Evolutionary conservation across 2,329 filamentous ascomycete genomes (phyloP).

Genomic region (Sclerotiophoma versabilis): DNA sequence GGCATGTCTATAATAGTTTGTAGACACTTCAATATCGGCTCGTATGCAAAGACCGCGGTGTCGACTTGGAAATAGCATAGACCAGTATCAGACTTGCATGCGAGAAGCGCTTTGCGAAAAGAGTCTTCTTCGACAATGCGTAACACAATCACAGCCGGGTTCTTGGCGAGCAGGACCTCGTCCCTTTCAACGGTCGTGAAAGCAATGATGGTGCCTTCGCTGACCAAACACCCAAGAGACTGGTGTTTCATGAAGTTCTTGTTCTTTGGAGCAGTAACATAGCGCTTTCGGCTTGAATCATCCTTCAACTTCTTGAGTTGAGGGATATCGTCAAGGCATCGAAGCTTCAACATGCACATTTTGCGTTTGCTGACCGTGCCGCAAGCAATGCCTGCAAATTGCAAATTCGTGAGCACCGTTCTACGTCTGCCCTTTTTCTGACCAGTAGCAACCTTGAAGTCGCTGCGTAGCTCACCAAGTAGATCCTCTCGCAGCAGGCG

Average conservation of each 20-base stretch:
- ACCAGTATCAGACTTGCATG: constrained; percentile 30
- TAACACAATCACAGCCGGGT: constrained; percentile 59
- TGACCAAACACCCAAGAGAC: constrained; percentile 68
- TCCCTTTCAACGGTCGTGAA: constrained; percentile 68
- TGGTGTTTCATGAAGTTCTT: constrained; percentile 64
- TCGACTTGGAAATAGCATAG: constrained; percentile 66
- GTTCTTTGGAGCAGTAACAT: constrained; percentile 54
- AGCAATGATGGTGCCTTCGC: constrained; percentile 59
- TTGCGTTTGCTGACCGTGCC: constrained; percentile 41
- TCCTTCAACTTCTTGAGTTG: constrained; percentile 46
- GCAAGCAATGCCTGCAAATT: constrained; percentile 50
- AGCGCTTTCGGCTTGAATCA: constrained; percentile 52
- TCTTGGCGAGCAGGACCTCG: constrained; percentile 51
- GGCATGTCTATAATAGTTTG: constrained; percentile 64
- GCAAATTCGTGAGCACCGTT: constrained; percentile 52
- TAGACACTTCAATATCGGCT: constrained; percentile 69
- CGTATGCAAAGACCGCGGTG: constrained; percentile 72
- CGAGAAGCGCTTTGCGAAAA: constrained; percentile 56
- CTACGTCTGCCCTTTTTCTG: constrained; percentile 57
- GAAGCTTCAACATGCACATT: constrained; percentile 51
- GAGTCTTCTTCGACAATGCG: constrained; percentile 58
- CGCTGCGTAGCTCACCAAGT: constrained; percentile 69
- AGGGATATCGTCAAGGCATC: constrained; percentile 54
- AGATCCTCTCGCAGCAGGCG: constrained; percentile 75
- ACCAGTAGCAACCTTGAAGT: constrained; percentile 60